Evolutionary conservation across 257 asterid genomes (phyloP).

Genomic region (Solanum neorickii): DNA sequence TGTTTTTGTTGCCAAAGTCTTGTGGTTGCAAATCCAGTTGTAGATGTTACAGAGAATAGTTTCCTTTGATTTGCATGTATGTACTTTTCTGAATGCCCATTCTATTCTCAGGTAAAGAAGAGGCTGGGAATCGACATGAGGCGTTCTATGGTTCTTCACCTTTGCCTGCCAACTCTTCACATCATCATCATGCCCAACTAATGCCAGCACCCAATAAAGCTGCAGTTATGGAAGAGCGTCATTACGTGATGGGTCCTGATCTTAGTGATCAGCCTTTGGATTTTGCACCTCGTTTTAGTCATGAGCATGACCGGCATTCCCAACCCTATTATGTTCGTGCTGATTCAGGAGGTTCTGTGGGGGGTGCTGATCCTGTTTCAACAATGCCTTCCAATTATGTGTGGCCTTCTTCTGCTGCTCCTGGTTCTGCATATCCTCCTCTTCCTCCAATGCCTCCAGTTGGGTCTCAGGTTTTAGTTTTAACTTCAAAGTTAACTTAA

Average conservation of each 20-base stretch:
- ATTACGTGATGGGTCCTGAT: slow-evolving; percentile 34
- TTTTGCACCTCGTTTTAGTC: slow-evolving; percentile 54
- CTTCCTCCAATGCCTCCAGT: slow-evolving; percentile 38
- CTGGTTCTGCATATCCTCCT: slow-evolving; percentile 48
- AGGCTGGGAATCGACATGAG: slow-evolving; percentile 37
- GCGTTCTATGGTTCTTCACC: slow-evolving; percentile 36
- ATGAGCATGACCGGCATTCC: slow-evolving; percentile 29
- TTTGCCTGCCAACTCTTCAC: slow-evolving; percentile 27
- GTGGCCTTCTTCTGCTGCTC: slow-evolving; percentile 52
- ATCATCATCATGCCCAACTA: slow-evolving; percentile 37
- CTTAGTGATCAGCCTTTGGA: slow-evolving; percentile 54
- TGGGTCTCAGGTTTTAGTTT: slow-evolving; percentile 53
- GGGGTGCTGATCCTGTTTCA: slow-evolving; percentile 42
- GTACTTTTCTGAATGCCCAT: slow-evolving; percentile 3
- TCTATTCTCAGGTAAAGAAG: slow-evolving; percentile 48
- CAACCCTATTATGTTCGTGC: slow-evolving; percentile 33
- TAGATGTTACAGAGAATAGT: not conserved
- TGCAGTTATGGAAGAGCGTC: slow-evolving; percentile 43
- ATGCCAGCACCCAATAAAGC: slow-evolving; percentile 28
- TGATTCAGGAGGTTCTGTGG: slow-evolving; percentile 34
- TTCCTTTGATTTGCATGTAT: not conserved
- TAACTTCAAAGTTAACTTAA: slow-evolving; percentile 1
- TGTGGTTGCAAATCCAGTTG: not conserved
- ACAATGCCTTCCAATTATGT: slow-evolving; percentile 46
- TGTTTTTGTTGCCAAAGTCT: not conserved